Evolutionary conservation across 768 basidiomycete genomes (phyloP), one percentile per base, ranked within the genome.

Genomic region (Lyophyllum decastes): DNA sequence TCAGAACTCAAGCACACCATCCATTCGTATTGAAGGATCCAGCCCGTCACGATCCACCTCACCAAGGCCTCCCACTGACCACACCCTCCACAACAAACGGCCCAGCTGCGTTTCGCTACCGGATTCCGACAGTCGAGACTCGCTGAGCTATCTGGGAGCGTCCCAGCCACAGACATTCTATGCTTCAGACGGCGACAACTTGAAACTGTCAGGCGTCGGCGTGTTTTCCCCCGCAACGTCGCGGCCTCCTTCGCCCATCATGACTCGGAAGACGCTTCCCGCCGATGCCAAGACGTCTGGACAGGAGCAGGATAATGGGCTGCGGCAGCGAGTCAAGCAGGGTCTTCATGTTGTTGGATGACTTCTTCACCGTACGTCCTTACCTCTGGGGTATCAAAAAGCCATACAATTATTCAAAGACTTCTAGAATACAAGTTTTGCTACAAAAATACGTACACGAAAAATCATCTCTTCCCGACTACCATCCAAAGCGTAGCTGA

Each of bases 401-500:
- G n/a, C 21, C 47, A 34, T 54, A 53, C 34, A 58, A 51, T 34
- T 27, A 40, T 49, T 52, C 41, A 10, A 21, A 40, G 55, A 21
- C 26, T n/a, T 34, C 34, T 61, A 58, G 40, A 54, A 59, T 63
- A 58, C 52, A 59, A 24, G 43, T 48, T 41, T 53, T 49, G 38
- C 30, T 61, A 57, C 61, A 65, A 51, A 50, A 41, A 17, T 45
- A 54, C 49, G 45, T 62, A 62, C 54, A 61, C 33, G 30, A 59
- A 49, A 41, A n/a, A 54, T 56, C 34, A 55, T 64, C 58, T 57
- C 60, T 22, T 46, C 30, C 30, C 41, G 22, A 59, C 69, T 77
- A 84, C 70, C 80, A 85, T 25, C 83, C 83, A 66, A 95, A 95
- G 58, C 93, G 85, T 58, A 95, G 77, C 73, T 95, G 92, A 65